Conservation (phyloP, 352 stramenopile genomes). For the Phytophthora multivora region DNA sequence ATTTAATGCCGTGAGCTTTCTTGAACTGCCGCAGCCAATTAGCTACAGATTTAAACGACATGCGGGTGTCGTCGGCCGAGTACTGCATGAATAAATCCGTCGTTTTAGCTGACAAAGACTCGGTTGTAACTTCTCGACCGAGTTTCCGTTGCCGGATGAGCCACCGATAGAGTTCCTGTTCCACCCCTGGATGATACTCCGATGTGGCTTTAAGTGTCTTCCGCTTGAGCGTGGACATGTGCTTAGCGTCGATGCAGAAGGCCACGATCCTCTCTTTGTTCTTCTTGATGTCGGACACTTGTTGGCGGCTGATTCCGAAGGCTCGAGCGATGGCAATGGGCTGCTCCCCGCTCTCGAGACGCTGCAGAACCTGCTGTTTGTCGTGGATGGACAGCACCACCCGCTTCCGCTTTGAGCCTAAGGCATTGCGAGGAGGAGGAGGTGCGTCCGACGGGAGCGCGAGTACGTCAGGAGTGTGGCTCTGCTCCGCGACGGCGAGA, state of each 20-base stretch:
- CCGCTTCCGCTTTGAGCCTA: slow-evolving; percentile 62
- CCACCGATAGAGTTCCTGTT: slow-evolving; percentile 86
- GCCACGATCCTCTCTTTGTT: slow-evolving; percentile 79
- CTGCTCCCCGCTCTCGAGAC: slow-evolving; percentile 68
- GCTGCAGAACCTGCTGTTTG: slow-evolving; percentile 84
- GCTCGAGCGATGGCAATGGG: slow-evolving; percentile 60
- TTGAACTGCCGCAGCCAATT: slow-evolving; percentile 79
- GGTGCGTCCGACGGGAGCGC: neutral
- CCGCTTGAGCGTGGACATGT: slow-evolving; percentile 67
- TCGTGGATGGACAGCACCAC: slow-evolving; percentile 85
- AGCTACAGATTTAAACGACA: slow-evolving; percentile 50
- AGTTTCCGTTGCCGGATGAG: slow-evolving; percentile 73
- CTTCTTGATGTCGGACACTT: slow-evolving; percentile 89
- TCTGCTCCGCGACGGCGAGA: neutral
- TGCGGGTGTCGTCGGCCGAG: slow-evolving; percentile 36
- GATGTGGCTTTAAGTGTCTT: slow-evolving; percentile 77
- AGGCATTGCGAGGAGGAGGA: neutral
- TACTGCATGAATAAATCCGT: slow-evolving; percentile 80
- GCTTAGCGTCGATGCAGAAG: slow-evolving; percentile 78
- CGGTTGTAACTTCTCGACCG: slow-evolving; percentile 45
- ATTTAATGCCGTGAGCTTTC: slow-evolving; percentile 63
- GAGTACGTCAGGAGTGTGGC: neutral
- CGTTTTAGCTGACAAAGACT: slow-evolving; percentile 57
- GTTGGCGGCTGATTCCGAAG: slow-evolving; percentile 80
- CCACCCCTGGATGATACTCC: slow-evolving; percentile 76